Conservation (phyloP, 257 asterid species). For the Sherardia arvensis region DNA sequence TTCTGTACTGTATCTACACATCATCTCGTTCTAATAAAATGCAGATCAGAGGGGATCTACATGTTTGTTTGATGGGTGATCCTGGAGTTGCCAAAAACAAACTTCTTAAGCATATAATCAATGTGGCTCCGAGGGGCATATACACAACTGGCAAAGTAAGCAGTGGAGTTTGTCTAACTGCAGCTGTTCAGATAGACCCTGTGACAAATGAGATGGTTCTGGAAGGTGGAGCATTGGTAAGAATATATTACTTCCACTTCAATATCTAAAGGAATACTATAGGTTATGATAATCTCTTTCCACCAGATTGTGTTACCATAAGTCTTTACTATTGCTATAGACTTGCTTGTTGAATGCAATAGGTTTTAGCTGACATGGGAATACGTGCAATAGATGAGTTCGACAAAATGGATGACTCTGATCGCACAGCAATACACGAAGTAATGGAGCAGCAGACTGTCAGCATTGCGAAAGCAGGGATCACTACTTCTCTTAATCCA, state of each 20-base stretch:
- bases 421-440: slow-evolving; percentile 96
- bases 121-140: slow-evolving; percentile 92
- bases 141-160: slow-evolving; percentile 98
- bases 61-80: slow-evolving; percentile 86
- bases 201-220: slow-evolving; percentile 95
- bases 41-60: slow-evolving; percentile 85
- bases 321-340: background rate
- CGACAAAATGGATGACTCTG: slow-evolving; percentile 97
- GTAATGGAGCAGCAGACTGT: slow-evolving; percentile 99
- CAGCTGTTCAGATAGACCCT: slow-evolving; percentile 97
- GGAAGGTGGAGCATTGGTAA: slow-evolving; percentile 99
- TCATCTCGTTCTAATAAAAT: slow-evolving; percentile 1
- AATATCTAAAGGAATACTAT: background rate
- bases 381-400: slow-evolving; percentile 98
- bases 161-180: slow-evolving; percentile 98
- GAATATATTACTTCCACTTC: slow-evolving; percentile 13
- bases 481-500: slow-evolving; percentile 95
- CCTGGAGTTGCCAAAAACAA: slow-evolving; percentile 99
- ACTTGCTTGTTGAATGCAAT: slow-evolving; percentile 6
- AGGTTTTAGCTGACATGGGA: slow-evolving; percentile 99
- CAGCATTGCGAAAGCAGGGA: slow-evolving; percentile 98
- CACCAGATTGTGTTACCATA: background rate
- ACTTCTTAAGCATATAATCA: slow-evolving; percentile 94
- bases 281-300: background rate
- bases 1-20: slow-evolving; percentile 17